These are phyloP conservation scores for Podospora pseudoanserina DNA, from an alignment of 495 filamentous ascomycete genomes.

Conservation along the genomic window DNA sequence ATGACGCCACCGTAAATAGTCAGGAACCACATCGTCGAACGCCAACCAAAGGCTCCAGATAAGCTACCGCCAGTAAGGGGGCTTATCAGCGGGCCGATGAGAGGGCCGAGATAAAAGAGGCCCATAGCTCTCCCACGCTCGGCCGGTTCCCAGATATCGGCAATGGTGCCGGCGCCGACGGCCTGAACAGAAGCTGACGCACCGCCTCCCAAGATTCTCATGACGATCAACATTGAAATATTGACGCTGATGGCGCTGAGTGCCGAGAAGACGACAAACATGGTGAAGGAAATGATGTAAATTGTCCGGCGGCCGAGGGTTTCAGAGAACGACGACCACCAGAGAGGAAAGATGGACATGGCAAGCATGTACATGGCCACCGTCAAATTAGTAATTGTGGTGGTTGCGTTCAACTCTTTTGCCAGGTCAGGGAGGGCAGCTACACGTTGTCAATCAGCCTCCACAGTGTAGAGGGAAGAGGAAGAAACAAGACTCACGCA, in stretches of 20 bases:
- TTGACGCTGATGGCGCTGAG: conserved; percentile 68
- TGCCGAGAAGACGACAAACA: conserved; percentile 76
- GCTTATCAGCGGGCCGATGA: conserved; percentile 78
- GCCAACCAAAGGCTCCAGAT: conserved; percentile 69
- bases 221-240: conserved; percentile 81
- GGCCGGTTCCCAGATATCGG: conserved; percentile 81
- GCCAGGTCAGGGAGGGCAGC: conserved; percentile 72
- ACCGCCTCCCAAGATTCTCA: conserved; percentile 78
- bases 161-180: conserved; percentile 88
- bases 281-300: conserved; percentile 74
- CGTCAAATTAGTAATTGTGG: conserved; percentile 76
- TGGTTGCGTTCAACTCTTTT: conserved; percentile 57
- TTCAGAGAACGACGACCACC: conserved; percentile 91
- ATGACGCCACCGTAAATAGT: conserved; percentile 68
- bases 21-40: conserved; percentile 85
- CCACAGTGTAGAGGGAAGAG: background rate
- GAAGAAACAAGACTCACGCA: conserved; percentile 55
- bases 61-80: conserved; percentile 86
- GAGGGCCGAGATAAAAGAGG: conserved; percentile 84
- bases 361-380: conserved; percentile 85
- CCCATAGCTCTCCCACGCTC: conserved; percentile 89
- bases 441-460: conserved; percentile 23
- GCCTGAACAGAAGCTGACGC: conserved; percentile 86
- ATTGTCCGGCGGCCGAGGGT: conserved; percentile 76
- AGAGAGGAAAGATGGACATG: conserved; percentile 89